Conservation (phyloP, 139 green algal species). For the Yamagishiella unicocca region DNA sequence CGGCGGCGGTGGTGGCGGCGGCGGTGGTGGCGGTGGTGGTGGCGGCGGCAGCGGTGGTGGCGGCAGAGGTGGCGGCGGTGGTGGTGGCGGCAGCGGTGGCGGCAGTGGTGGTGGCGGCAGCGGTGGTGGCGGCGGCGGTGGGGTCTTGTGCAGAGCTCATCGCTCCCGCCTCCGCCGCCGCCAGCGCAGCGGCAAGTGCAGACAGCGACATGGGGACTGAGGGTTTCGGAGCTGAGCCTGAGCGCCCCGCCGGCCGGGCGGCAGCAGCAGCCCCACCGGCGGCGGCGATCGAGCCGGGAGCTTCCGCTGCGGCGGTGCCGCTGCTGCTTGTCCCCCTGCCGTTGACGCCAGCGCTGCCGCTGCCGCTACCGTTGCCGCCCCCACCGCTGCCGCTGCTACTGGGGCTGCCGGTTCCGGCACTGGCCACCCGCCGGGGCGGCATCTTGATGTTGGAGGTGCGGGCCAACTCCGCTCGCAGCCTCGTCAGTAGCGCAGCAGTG, state of each 20-base stretch:
- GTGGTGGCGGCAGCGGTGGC: too few relatives aligned
- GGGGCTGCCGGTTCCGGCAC: neutral
- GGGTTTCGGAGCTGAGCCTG: neutral
- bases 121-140: too few relatives aligned
- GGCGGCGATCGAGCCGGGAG: neutral
- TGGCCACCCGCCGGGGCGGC: neutral
- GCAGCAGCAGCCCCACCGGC: neutral
- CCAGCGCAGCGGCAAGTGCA: neutral
- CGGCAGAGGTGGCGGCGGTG: too few relatives aligned
- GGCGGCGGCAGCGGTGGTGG: too few relatives aligned
- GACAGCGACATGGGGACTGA: neutral
- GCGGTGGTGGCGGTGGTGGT: too few relatives aligned
- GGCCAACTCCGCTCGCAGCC: conserved; percentile 32
- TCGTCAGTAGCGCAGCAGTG: conserved; percentile 12
- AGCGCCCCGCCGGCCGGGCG: neutral
- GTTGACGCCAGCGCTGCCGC: neutral
- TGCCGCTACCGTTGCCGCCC: neutral
- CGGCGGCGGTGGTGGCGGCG: too few relatives aligned
- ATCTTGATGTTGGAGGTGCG: conserved; percentile 17
- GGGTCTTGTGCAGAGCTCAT: too few relatives aligned
- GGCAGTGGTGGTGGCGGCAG: too few relatives aligned
- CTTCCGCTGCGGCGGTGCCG: neutral
- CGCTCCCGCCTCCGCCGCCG: neutral
- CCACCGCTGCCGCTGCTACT: conserved; percentile 24
- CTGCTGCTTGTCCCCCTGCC: neutral